Conservation (phyloP, 169 alveolate species). For the Cryptosporidium felis region DNA sequence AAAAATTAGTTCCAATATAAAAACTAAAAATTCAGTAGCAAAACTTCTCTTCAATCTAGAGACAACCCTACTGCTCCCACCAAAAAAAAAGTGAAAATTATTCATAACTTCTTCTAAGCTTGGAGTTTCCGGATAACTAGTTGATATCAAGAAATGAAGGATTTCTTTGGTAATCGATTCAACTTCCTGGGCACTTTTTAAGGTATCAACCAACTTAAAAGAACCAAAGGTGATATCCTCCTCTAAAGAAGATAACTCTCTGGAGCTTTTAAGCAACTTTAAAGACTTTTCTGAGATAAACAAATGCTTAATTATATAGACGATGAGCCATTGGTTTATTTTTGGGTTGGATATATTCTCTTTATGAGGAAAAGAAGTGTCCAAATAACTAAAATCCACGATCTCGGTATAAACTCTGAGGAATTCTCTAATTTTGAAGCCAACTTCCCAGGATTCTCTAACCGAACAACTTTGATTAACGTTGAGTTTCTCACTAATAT, state of each 20-base stretch:
- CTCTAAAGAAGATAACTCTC: background rate
- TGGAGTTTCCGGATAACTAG: background rate
- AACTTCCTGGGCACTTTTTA: background rate
- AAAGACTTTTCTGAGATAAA: background rate
- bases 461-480: background rate
- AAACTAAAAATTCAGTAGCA: background rate
- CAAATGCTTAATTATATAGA: background rate
- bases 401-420: slow-evolving; percentile 5
- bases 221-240: background rate
- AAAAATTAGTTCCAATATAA: background rate
- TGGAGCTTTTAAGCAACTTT: background rate
- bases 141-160: background rate
- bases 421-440: slow-evolving; percentile 34
- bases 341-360: background rate
- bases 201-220: background rate
- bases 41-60: background rate
- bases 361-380: background rate
- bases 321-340: background rate
- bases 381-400: background rate
- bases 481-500: background rate
- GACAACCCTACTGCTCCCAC: background rate
- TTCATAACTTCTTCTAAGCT: background rate
- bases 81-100: background rate
- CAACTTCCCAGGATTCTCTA: slow-evolving; percentile 7
- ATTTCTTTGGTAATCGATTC: background rate